Base-by-base conservation (phyloP, 2,329 filamentous ascomycete genomes). In the Canariomyces notabilis region DNA sequence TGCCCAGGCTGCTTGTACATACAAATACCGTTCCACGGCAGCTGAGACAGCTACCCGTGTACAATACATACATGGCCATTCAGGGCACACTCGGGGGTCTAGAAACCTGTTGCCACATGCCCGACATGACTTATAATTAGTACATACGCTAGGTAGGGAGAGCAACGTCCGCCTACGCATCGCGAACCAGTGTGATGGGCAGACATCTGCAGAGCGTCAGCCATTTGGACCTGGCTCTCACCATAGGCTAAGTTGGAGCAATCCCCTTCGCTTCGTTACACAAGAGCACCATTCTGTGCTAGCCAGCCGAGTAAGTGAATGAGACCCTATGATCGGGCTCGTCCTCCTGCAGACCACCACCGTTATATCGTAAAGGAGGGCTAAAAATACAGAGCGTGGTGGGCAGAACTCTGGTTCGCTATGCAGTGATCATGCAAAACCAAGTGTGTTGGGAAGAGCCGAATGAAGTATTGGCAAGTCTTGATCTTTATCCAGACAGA, bases 401-500 rank as follows among this genome's bases (percentile, higher is more conserved):
- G 43, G 35, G 43, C 29, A 39, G 40, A 45, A 39, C 37, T 35
- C 23, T 18, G 43, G 36, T 48, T 22, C 22, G 31, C 12, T 5
- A 18, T 44, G 45, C 16, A 18, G 35, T 31, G 39, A 42, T 42
- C 39, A 34, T 39, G 39, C 40, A 48, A n/a, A n/a, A n/a, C n/a
- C n/a, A n/a, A n/a, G n/a, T n/a, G n/a, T n/a, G n/a, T n/a, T 22
- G 45, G 35, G 29, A 45, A 26, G 35, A 32, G n/a, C n/a, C n/a
- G n/a, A n/a, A n/a, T n/a, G n/a, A n/a, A n/a, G n/a, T n/a, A n/a
- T n/a, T n/a, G n/a, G n/a, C n/a, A n/a, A n/a, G n/a, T n/a, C n/a
- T n/a, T n/a, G n/a, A n/a, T n/a, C n/a, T 45, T 45, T n/a, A 33
- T 45, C 42, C 42, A 45, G 19, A 45, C 39, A 38, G 42, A 39